Evolutionary conservation across 495 filamentous ascomycete genomes (phyloP).

Genomic region (Penicillium canescens): DNA sequence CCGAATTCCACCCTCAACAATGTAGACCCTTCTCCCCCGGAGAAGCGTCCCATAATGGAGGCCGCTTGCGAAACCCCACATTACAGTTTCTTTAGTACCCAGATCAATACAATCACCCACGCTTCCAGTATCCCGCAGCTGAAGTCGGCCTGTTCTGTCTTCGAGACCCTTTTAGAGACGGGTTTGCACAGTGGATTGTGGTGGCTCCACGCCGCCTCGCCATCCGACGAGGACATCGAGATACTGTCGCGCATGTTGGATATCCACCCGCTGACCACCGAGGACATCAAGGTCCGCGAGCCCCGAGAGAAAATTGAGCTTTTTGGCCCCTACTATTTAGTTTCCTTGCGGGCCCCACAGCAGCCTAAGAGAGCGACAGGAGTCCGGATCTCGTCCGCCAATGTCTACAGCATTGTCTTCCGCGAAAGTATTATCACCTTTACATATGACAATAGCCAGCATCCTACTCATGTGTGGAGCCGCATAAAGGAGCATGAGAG

Average conservation of each 20-base stretch:
- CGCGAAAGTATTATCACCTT: slow-evolving; percentile 86
- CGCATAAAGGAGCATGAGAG: slow-evolving; percentile 83
- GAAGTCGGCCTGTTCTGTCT: too few species aligned
- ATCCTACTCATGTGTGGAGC: slow-evolving; percentile 62
- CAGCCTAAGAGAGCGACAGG: slow-evolving; percentile 67
- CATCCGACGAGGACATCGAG: slow-evolving; percentile 75
- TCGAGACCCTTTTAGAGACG: too few species aligned
- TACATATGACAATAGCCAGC: slow-evolving; percentile 69
- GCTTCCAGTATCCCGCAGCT: too few species aligned
- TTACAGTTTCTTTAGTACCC: too few species aligned
- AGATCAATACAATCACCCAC: too few species aligned
- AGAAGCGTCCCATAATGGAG: too few species aligned
- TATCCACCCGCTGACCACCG: slow-evolving; percentile 84
- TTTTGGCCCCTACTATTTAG: slow-evolving; percentile 79
- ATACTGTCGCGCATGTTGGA: slow-evolving; percentile 79
- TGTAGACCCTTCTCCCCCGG: too few species aligned
- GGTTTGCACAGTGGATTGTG: slow-evolving; percentile 64
- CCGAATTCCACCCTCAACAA: too few species aligned
- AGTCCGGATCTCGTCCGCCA: slow-evolving; percentile 54
- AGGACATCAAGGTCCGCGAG: slow-evolving; percentile 29
- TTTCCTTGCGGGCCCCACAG: slow-evolving; percentile 82
- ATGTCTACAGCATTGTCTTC: slow-evolving; percentile 90
- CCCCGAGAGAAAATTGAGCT: slow-evolving; percentile 73
- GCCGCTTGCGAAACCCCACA: too few species aligned
- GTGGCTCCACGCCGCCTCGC: slow-evolving; percentile 88